Evolutionary conservation across 2,329 filamentous ascomycete species (phyloP), one percentile per base, ranked within the genome.

Genomic region (Pseudogymnoascus sp.): DNA sequence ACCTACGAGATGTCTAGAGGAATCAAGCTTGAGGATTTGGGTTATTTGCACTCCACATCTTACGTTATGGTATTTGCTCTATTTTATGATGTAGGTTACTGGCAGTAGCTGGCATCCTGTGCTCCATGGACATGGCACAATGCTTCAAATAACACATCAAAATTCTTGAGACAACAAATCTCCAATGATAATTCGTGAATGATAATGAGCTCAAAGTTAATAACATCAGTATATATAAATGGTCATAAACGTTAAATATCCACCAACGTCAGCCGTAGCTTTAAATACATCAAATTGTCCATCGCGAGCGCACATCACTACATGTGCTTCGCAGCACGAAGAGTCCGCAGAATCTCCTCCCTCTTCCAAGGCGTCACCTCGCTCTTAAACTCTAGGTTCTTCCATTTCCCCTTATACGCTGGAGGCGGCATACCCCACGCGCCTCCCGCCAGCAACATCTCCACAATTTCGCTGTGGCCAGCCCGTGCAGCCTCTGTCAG

Each of bases 1-100:
- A 85, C 91, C 49, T 75, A 84, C 62, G 82, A 88, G 67, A 83
- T 91, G 41, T 76, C 86, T 0, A 87, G 87, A 1, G 82, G 81
- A 0, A 73, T 87, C 2, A 85, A 84, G 66, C 82, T 91, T 1
- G 88, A 86, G 76, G 88, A 90, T 68, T 86, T 86, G 76, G 88
- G 90, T 69, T 86, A 87, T 66, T 76, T 90, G 8, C 88, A 91
- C 70, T 84, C 80, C 0, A 78, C 85, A 61, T 90, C 92, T 60
- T 91, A 87, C 69, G 75, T 77, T 4, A 88, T 90, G 75, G 79
- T 82, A 67, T 41, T 68, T n/a, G 8, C n/a, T 35, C 28, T 12
- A n/a, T 16, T 23, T 33, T 42, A 33, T 9, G 28, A 33, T 30
- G 7, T n/a, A 2, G 23, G 11, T 11, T 23, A 19, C 16, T 55